Evolutionary conservation across 441 rosid genomes (phyloP).

Genomic region (Theobroma grandiflorum): DNA sequence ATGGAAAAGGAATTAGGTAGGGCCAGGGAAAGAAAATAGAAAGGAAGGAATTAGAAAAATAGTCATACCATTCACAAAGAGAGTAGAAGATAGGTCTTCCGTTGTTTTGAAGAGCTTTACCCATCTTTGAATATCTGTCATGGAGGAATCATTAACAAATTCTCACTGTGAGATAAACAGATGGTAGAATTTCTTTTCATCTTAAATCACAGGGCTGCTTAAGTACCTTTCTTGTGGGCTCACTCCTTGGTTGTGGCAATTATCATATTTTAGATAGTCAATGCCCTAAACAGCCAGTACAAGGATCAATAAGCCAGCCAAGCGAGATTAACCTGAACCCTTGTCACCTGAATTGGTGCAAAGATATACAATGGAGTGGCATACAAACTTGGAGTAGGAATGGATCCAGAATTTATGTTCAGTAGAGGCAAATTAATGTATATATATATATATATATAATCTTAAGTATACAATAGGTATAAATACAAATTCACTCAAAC

Average conservation of each 20-base stretch:
- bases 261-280: conserved; percentile 73
- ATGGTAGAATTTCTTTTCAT: not conserved
- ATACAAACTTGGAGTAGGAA: too few species aligned
- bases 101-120: conserved; percentile 50
- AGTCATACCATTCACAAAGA: conserved; percentile 63
- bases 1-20: not conserved
- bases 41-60: not conserved
- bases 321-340: not conserved
- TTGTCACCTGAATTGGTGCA: not conserved
- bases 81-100: conserved; percentile 62
- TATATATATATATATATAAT: too few species aligned
- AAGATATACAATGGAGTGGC: too few species aligned
- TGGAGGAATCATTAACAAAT: not conserved
- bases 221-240: conserved; percentile 51
- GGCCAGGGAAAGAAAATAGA: not conserved
- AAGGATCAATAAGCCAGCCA: not conserved
- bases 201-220: not conserved
- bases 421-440: too few species aligned
- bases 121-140: conserved; percentile 57
- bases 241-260: conserved; percentile 49
- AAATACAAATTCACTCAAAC: too few species aligned
- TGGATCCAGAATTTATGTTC: too few species aligned
- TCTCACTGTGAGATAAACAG: not conserved
- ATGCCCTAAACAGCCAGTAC: conserved; percentile 43
- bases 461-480: too few species aligned